Conservation (phyloP, 805 yeast genomes). For the Brettanomyces bruxellensis region DNA sequence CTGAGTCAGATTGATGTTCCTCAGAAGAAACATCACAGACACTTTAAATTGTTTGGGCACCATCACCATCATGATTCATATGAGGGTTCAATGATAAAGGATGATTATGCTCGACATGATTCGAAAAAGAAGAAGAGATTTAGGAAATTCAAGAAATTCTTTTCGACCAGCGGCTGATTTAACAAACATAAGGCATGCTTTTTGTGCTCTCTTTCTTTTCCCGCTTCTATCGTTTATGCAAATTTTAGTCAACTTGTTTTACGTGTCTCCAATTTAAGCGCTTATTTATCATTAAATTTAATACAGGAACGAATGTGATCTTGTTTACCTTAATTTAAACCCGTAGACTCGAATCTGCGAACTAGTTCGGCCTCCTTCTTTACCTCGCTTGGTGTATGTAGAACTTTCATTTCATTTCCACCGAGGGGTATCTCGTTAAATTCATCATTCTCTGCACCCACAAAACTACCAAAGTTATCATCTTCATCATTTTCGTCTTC, state of each 20-base stretch:
- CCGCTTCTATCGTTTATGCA: too few species aligned
- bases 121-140: constrained; percentile 23
- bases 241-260: constrained; percentile 1
- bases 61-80: neutral
- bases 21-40: neutral
- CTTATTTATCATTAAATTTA: too few species aligned
- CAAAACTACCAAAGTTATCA: constrained; percentile 26
- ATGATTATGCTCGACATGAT: neutral
- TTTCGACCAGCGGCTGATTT: constrained; percentile 8
- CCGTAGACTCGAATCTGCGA: constrained; percentile 3
- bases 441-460: constrained; percentile 18
- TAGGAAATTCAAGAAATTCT: constrained; percentile 26
- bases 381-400: constrained; percentile 12
- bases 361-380: constrained; percentile 10
- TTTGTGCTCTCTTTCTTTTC: too few species aligned
- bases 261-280: neutral
- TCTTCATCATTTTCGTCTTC: constrained; percentile 19
- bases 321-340: neutral
- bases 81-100: neutral
- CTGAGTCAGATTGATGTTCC: too few species aligned
- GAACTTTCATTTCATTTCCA: constrained; percentile 13
- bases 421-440: constrained; percentile 15
- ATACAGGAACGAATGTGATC: neutral
- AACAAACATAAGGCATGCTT: too few species aligned
- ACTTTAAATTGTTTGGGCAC: neutral